Evolutionary conservation across 73 alveolate genomes (phyloP).

Genomic region (Symbiodinium pilosum): DNA sequence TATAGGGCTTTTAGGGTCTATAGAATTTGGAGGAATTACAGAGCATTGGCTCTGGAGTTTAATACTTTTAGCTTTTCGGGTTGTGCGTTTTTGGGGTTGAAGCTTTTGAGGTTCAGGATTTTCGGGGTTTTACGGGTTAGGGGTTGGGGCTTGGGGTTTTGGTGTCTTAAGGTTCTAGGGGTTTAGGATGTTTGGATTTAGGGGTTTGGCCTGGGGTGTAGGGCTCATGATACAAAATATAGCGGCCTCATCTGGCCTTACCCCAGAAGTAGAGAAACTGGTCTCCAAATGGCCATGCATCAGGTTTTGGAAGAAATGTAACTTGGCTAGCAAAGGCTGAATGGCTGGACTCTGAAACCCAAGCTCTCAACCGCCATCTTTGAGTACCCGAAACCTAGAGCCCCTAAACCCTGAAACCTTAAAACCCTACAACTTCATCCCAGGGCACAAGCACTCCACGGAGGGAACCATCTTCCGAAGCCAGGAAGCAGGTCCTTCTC

Average conservation of each 20-base stretch:
- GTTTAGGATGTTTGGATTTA: neutral
- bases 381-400: too few species aligned
- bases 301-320: neutral
- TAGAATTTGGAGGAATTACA: neutral
- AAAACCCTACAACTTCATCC: neutral
- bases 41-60: too few species aligned
- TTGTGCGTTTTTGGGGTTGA: neutral
- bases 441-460: slow-evolving; percentile 69
- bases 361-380: neutral
- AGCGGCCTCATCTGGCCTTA: too few species aligned
- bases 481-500: neutral
- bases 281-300: neutral
- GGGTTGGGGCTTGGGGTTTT: neutral
- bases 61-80: too few species aligned
- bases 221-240: too few species aligned
- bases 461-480: neutral
- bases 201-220: neutral
- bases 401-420: neutral
- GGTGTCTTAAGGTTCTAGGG: too few species aligned
- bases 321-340: too few species aligned
- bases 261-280: neutral
- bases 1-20: too few species aligned
- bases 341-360: neutral
- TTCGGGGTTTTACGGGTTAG: neutral
- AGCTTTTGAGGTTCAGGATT: neutral